These are phyloP conservation scores for Sporothrix schenckii DNA, from an alignment of 2,329 filamentous ascomycete species.

Conservation along the genomic window DNA sequence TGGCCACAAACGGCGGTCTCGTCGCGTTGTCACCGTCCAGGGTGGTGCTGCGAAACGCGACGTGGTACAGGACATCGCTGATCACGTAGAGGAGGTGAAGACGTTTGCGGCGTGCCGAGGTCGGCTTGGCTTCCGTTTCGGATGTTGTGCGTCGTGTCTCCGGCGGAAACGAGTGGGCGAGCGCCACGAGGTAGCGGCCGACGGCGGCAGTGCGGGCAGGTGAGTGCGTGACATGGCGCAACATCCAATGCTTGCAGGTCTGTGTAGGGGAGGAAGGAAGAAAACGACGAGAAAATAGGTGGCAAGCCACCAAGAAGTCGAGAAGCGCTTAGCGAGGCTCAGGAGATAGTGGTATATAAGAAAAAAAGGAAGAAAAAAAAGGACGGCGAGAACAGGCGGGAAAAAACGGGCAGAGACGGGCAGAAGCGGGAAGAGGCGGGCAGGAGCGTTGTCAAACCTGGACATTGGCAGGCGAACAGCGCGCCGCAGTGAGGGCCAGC, in stretches of 20 bases:
- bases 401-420: background rate
- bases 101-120: constrained; percentile 63
- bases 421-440: background rate
- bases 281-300: constrained; percentile 34
- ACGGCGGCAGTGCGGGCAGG: constrained; percentile 66
- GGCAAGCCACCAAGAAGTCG: background rate
- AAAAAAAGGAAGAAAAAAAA: background rate
- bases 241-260: constrained; percentile 87
- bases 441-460: constrained; percentile 68
- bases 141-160: constrained; percentile 34
- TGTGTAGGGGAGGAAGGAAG: constrained; percentile 48
- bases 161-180: constrained; percentile 62
- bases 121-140: constrained; percentile 33
- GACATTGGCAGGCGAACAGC: constrained; percentile 79
- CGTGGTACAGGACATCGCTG: constrained; percentile 76
- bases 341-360: constrained; percentile 20
- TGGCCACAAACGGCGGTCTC: constrained; percentile 55
- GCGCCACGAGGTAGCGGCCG: constrained; percentile 73
- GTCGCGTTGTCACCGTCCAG: no score
- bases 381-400: no score
- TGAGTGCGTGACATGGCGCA: constrained; percentile 71
- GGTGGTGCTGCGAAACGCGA: constrained; percentile 51
- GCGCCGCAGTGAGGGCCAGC: constrained; percentile 65
- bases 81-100: constrained; percentile 78
- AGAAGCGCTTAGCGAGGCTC: constrained; percentile 12